Base-by-base conservation (phyloP, 441 rosid genomes). In the Syzygium syzygioides region DNA sequence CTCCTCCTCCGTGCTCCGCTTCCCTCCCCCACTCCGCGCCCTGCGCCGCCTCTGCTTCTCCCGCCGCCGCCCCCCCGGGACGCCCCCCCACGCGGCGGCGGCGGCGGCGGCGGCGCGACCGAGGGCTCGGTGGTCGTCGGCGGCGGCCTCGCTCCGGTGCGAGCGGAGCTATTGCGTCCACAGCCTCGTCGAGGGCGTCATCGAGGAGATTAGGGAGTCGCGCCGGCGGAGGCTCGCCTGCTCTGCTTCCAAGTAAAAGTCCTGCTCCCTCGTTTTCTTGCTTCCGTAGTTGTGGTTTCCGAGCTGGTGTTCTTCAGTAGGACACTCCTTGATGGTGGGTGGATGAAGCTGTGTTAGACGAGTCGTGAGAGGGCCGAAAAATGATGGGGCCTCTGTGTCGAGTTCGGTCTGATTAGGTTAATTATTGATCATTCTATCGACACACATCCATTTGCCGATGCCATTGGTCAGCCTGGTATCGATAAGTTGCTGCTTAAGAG, bases 131-230 rank as follows among this genome's bases (percentile, higher is more conserved):
- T 41, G 45, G 45, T 41, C 45, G 45, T 1, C 26, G 62, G 85
- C 55, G 64, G 84, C 26, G 92, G 91, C 68, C 84, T 86, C 62
- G 66, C 85, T 52, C 48, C 48, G 48, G 48, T 45, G 48, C 48
- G 48, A 45, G 48, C 91, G 95, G 86, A 90, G 93, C 86, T 91
- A 90, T 90, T 93, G 96, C 55, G 91, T 90, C 80, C 93, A 94
- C 86, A 95, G 96, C 89, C 92, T 96, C 62, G 93, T 95, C 66
- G 96, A 96, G 56, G 91, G 92, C 88, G 95, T 94, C 91, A 88
- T 94, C 90, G 95, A 94, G 87, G 97, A 93, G 93, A 93, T 95
- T 86, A 90, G 89, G 71, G 90, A 94, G 84, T 76, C 87, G 84
- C 93, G 88, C 88, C 90, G 88, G 86, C 93, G 96, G 53, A 93